Conservation (phyloP, 2,329 filamentous ascomycete species). For the Seiridium cupressi region DNA sequence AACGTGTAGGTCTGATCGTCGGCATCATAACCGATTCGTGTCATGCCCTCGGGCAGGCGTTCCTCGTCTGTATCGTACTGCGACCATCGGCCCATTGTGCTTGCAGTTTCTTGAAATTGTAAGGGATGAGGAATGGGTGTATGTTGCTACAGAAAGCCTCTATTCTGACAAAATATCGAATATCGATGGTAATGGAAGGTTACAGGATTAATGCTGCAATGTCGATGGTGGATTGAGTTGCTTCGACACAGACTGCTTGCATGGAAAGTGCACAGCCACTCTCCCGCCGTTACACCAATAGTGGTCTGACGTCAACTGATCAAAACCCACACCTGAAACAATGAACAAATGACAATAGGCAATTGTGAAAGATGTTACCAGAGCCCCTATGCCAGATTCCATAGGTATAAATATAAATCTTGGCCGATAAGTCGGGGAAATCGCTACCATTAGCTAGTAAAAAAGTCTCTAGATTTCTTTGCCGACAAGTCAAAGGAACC, state of each 20-base stretch:
- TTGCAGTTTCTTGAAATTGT: neutral
- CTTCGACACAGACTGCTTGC: neutral
- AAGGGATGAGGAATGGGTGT: neutral
- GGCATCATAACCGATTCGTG: slow-evolving; percentile 49
- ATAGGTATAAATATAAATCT: no score
- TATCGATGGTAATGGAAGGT: no score
- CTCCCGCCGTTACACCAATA: neutral
- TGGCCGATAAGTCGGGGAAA: no score
- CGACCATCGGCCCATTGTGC: slow-evolving; percentile 30
- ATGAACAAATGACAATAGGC: neutral
- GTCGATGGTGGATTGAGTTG: neutral
- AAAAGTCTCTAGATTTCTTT: no score
- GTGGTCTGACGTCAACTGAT: neutral
- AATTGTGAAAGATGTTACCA: no score
- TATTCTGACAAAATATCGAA: no score
- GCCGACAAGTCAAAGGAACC: no score
- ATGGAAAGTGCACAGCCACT: neutral
- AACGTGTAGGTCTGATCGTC: slow-evolving; percentile 47
- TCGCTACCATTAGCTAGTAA: no score
- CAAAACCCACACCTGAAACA: neutral
- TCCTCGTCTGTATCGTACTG: slow-evolving; percentile 38
- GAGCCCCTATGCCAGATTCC: no score
- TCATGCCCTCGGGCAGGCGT: slow-evolving; percentile 47
- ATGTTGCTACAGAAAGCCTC: neutral
- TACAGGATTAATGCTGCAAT: neutral